Evolutionary conservation across 2,329 filamentous ascomycete species (phyloP).

Genomic region (Aspergillus ibericus): DNA sequence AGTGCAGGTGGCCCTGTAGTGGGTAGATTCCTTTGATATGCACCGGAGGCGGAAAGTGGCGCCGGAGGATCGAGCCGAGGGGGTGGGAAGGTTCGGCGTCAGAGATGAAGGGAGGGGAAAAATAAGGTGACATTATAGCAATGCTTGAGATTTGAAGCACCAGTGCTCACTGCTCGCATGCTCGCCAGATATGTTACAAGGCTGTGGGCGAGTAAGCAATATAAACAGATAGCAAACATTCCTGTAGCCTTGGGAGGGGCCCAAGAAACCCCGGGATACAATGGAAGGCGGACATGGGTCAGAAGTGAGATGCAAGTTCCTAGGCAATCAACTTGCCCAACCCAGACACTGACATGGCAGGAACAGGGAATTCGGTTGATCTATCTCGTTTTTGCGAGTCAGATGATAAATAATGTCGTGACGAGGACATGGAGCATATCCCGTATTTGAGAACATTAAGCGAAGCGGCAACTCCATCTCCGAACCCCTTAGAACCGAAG

Average conservation of each 20-base stretch:
- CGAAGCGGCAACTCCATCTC: neutral
- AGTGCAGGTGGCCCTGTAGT: conserved; percentile 37
- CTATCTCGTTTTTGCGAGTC: neutral
- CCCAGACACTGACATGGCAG: neutral
- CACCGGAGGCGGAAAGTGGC: conserved; percentile 34
- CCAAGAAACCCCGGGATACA: neutral
- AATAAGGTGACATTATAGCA: conserved; percentile 16
- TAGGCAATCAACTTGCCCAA: neutral
- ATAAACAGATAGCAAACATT: neutral
- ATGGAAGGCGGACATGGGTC: neutral
- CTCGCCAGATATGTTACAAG: neutral
- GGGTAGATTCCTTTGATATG: conserved; percentile 27
- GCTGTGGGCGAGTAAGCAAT: neutral
- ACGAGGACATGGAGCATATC: neutral
- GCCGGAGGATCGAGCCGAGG: conserved; percentile 31
- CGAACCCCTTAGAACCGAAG: neutral
- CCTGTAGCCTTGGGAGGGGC: neutral
- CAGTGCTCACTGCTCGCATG: neutral
- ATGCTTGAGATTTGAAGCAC: neutral
- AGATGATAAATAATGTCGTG: neutral
- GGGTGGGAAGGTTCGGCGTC: conserved; percentile 22
- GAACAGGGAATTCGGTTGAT: neutral
- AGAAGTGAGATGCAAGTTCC: neutral
- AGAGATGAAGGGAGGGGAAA: conserved; percentile 1
- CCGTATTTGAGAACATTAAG: neutral